phyloP scores from a whole-genome alignment of 1,284 basidiomycete genomes.

The Inonotus obliquus region DNA sequence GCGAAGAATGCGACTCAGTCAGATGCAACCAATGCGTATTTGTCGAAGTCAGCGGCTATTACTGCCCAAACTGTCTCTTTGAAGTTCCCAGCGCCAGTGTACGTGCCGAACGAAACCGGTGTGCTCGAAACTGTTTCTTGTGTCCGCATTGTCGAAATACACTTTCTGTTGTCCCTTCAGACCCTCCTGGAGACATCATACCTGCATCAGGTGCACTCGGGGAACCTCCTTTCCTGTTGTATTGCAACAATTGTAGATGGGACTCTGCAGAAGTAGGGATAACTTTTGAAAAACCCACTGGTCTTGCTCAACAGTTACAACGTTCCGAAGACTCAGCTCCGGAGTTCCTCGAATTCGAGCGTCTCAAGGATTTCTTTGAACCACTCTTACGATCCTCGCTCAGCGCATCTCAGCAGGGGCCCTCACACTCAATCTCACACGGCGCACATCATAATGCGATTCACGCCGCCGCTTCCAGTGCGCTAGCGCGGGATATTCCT shows the following conservation, averaged over 20 bases:
- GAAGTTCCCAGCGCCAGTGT: slow-evolving; percentile 97
- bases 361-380: slow-evolving; percentile 92
- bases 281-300: slow-evolving; percentile 94
- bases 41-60: slow-evolving; percentile 93
- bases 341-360: slow-evolving; percentile 84
- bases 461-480: slow-evolving; percentile 81
- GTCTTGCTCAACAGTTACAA: slow-evolving; percentile 86
- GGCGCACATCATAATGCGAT: slow-evolving; percentile 71
- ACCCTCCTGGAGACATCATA: slow-evolving; percentile 64
- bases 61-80: slow-evolving; percentile 98
- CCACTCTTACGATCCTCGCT: slow-evolving; percentile 74
- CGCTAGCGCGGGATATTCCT: slow-evolving; percentile 75
- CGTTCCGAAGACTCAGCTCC: slow-evolving; percentile 83
- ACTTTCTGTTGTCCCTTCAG: slow-evolving; percentile 82
- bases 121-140: slow-evolving; percentile 94
- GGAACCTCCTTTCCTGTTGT: slow-evolving; percentile 86
- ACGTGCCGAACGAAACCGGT: slow-evolving; percentile 95
- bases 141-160: slow-evolving; percentile 92
- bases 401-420: slow-evolving; percentile 48
- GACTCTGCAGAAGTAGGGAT: slow-evolving; percentile 88
- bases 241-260: slow-evolving; percentile 93
- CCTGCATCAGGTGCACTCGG: slow-evolving; percentile 52
- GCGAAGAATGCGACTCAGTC: slow-evolving; percentile 96
- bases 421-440: slow-evolving; percentile 35
- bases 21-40: slow-evolving; percentile 90